Evolutionary conservation across 306 rosid genomes (phyloP).

Genomic region (Mucuna pruriens): DNA sequence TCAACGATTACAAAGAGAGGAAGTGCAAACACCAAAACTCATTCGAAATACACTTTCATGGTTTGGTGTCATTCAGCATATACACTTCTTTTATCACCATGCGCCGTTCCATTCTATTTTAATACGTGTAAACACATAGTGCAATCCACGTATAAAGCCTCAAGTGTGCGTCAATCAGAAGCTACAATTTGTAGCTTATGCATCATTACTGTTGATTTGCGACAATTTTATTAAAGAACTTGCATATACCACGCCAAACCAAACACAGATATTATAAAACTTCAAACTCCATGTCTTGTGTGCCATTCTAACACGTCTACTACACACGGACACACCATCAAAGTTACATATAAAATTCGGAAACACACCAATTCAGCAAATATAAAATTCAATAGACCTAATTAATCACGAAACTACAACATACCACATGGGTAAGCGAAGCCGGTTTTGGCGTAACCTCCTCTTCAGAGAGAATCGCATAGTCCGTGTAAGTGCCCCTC

Average conservation of each 20-base stretch:
- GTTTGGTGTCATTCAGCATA: not conserved
- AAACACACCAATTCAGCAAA: not conserved
- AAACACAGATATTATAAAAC: no score
- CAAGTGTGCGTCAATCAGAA: not conserved
- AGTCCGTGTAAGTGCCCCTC: conserved; percentile 94
- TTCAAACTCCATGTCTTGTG: not conserved
- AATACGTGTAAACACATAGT: no score
- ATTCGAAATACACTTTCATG: not conserved
- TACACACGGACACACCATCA: not conserved
- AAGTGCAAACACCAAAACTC: not conserved
- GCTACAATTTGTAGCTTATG: not conserved
- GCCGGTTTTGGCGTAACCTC: conserved; percentile 78
- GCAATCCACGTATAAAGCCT: no score
- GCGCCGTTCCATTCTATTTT: not conserved
- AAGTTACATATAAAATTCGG: not conserved
- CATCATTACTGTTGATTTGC: not conserved
- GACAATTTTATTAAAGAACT: not conserved
- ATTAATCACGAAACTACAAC: not conserved
- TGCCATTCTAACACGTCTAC: not conserved
- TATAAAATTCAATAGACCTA: not conserved
- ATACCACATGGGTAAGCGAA: conserved; percentile 89
- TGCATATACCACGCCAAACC: not conserved
- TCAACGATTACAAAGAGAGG: not conserved
- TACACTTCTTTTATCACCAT: not conserved
- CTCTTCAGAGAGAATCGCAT: conserved; percentile 82